Base-by-base conservation (phyloP, 2,329 filamentous ascomycete genomes). In the Graphiopsis chlorocephala region DNA sequence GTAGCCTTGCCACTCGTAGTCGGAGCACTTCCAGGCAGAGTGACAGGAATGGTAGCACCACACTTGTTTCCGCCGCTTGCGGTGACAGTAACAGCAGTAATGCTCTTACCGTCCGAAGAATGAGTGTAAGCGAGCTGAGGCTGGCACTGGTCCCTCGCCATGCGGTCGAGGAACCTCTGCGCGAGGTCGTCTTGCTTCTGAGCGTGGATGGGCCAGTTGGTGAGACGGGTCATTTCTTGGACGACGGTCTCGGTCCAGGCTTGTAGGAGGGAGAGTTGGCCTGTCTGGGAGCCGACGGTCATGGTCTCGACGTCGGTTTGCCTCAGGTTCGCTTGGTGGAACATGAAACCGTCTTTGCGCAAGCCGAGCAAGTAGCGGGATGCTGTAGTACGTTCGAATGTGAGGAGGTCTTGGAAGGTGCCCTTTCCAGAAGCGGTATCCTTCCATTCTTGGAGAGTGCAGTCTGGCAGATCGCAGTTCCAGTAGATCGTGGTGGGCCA, bases 401-500 rank as follows among this genome's bases (percentile, higher is more conserved):
- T 74, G 10, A 88, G 75, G 4, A 88, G 78, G 68, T 82, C 77
- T 3, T 78, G 74, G 68, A 86, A 87, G 50, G 76, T 78, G 5
- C 85, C 85, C 20, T 74, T 77, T 53, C 84, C 85, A 26, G 73
- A 81, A 5, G 85, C 86, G 1, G 86, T 88, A 61, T 84, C 78
- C 56, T 85, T 85, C 86, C 86, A 88, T 72, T 88, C 86, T 58
- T 82, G 75, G n/a, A 82, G 71, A 0, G 85, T 87, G 72, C 86
- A 88, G 23, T 75, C 78, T 2, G 84, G 79, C 17, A 81, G 80
- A 71, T 86, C 82, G 73, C 86, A 88, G 76, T 88, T 87, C 79
- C 86, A 88, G 77, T 88, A 88, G 65, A 88, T 88, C 50, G 84
- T 83, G 2, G 84, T 85, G 1, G 86, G 83, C 82, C 83, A 88